Conservation (phyloP, 139 green algal genomes). For the Volvox reticuliferus region DNA sequence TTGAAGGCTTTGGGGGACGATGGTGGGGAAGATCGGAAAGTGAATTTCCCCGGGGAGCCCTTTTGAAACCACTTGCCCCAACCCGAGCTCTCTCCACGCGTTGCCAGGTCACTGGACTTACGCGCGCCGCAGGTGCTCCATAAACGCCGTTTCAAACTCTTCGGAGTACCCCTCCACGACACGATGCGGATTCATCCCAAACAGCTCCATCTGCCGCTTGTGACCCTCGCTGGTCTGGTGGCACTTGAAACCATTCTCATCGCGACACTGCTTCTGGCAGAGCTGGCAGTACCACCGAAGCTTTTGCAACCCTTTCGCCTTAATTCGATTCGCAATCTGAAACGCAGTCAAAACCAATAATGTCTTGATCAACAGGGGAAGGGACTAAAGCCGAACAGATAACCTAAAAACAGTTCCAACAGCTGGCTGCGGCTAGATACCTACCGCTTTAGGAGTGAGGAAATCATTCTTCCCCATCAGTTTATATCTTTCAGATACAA, state of each 20-base stretch:
- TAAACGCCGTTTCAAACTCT: slow-evolving; percentile 92
- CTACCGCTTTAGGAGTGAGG: slow-evolving; percentile 90
- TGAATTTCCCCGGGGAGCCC: too few species aligned
- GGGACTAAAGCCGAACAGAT: not conserved
- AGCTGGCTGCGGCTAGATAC: not conserved
- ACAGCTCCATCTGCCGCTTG: slow-evolving; percentile 89
- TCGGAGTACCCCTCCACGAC: slow-evolving; percentile 89
- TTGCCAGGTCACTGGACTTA: slow-evolving; percentile 47
- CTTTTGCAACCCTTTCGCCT: slow-evolving; percentile 97
- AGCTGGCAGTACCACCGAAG: slow-evolving; percentile 97
- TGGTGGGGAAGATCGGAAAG: too few species aligned
- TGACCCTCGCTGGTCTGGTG: slow-evolving; percentile 88
- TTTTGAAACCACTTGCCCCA: too few species aligned
- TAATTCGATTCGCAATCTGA: slow-evolving; percentile 96
- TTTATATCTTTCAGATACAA: not conserved
- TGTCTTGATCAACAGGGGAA: not conserved
- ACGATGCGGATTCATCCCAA: slow-evolving; percentile 85
- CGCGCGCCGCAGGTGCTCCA: slow-evolving; percentile 89
- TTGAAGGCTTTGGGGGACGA: too few species aligned
- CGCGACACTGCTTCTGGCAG: slow-evolving; percentile 98
- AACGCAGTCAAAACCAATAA: not conserved
- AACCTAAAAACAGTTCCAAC: too few species aligned
- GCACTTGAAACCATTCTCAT: slow-evolving; percentile 99
- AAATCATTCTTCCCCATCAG: slow-evolving; percentile 90
- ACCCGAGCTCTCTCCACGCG: too few species aligned